These are phyloP conservation scores for Penicillium flavigenum DNA, from an alignment of 495 filamentous ascomycete genomes.

Conservation along the genomic window DNA sequence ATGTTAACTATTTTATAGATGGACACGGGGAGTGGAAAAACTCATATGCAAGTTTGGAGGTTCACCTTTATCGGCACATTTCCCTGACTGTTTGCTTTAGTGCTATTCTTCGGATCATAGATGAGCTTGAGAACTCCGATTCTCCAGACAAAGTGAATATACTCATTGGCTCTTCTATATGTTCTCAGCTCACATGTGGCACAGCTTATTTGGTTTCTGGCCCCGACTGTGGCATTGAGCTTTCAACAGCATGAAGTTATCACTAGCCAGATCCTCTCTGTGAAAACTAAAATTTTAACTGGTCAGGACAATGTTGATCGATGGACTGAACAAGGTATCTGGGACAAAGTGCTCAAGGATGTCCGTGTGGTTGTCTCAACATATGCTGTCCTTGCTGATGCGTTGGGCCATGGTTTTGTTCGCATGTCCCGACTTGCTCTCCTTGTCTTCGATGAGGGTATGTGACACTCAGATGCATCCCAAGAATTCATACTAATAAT, in stretches of 20 bases:
- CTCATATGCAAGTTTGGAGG: constrained; percentile 66
- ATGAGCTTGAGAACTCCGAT: constrained; percentile 63
- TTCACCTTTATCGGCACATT: neutral
- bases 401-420: constrained; percentile 78
- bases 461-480: constrained; percentile 6
- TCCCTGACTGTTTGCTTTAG: constrained; percentile 38
- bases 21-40: constrained; percentile 94
- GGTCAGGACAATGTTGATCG: constrained; percentile 69
- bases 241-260: constrained; percentile 71
- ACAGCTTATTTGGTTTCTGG: constrained; percentile 83
- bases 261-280: constrained; percentile 57
- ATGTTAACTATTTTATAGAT: constrained; percentile 52
- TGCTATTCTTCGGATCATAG: constrained; percentile 73
- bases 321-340: constrained; percentile 70
- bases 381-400: constrained; percentile 73
- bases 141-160: constrained; percentile 56
- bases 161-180: neutral
- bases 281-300: constrained; percentile 61
- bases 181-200: constrained; percentile 9
- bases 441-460: constrained; percentile 90
- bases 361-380: constrained; percentile 76
- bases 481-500: neutral
- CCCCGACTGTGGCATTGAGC: constrained; percentile 73
- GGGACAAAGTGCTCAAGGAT: constrained; percentile 69
- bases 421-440: constrained; percentile 62